A percentile compares a stretch with the other conserved stretches of the same genome.
Evolutionary conservation across 768 basidiomycete genomes (phyloP).

Genomic region (Erythrobasidium yunnanense): DNA sequence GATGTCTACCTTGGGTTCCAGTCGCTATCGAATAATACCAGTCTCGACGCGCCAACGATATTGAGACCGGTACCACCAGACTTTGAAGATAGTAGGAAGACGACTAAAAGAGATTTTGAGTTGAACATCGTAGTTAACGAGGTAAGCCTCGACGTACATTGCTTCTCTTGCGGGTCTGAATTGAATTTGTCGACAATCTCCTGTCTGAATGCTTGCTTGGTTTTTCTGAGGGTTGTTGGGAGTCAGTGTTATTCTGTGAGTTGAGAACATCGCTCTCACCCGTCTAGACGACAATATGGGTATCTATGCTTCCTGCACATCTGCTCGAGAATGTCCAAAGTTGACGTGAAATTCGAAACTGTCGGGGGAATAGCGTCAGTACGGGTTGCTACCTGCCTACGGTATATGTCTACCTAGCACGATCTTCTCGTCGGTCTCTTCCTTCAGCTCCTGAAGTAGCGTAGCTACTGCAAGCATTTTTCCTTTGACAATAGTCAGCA

Average conservation of each 20-base stretch:
- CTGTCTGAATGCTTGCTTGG: conserved; percentile 49
- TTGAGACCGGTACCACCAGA: conserved; percentile 93
- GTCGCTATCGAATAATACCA: conserved; percentile 77
- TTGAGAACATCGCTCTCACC: conserved; percentile 47
- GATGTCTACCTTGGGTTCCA: conserved; percentile 71
- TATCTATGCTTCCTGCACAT: conserved; percentile 68
- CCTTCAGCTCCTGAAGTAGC: conserved; percentile 51
- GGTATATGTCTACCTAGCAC: conserved; percentile 47
- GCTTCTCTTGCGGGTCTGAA: conserved; percentile 55
- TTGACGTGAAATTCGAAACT: conserved; percentile 85
- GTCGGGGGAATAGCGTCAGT: neutral
- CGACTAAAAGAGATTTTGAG: conserved; percentile 46
- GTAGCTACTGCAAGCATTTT: conserved; percentile 60
- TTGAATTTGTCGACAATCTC: conserved; percentile 85
- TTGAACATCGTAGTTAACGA: neutral
- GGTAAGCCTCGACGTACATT: conserved; percentile 51
- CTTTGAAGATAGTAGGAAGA: conserved; percentile 88
- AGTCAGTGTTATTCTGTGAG: neutral
- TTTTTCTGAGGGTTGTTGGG: neutral
- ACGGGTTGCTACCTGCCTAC: too few relatives aligned
- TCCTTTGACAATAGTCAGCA: conserved; percentile 47
- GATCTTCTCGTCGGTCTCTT: conserved; percentile 84
- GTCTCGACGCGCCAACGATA: conserved; percentile 74
- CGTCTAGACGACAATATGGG: conserved; percentile 74
- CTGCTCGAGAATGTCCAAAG: conserved; percentile 79